Percentiles rank a stretch among this genome's conserved stretches.
phyloP scores from a whole-genome alignment of 2,329 filamentous ascomycete genomes.

The Fusarium vanettenii region DNA sequence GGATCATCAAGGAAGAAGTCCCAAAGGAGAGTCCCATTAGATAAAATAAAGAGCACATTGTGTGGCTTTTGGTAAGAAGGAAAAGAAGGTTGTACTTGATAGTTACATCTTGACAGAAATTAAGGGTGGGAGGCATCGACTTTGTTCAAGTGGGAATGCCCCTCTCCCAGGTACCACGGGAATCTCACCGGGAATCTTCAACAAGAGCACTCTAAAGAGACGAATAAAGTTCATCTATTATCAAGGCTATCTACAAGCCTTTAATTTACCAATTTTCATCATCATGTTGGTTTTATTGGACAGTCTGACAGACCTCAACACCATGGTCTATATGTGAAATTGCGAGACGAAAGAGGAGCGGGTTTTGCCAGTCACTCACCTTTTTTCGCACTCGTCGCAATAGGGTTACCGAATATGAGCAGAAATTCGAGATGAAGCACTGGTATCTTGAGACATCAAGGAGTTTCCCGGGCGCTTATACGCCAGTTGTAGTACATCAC shows the following conservation, averaged over 20 bases:
- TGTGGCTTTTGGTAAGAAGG: accelerated
- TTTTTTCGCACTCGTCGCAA: too few relatives aligned
- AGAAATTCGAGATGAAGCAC: background rate
- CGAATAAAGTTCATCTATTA: accelerated
- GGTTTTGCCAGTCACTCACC: background rate
- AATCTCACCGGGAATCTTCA: background rate
- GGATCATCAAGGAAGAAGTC: background rate
- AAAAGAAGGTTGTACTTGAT: background rate
- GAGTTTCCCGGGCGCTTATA: background rate
- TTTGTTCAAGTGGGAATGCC: background rate
- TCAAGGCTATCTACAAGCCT: too few relatives aligned
- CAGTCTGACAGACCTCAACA: background rate
- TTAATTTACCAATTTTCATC: background rate
- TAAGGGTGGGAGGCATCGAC: background rate
- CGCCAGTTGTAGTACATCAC: background rate
- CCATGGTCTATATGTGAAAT: background rate
- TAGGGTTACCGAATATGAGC: background rate
- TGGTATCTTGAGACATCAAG: background rate
- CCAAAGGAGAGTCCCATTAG: background rate
- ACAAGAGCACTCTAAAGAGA: background rate
- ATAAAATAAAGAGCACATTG: accelerated
- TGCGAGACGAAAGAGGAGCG: background rate
- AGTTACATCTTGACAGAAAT: background rate
- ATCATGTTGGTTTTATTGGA: background rate
- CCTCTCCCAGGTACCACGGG: background rate